phyloP scores from a whole-genome alignment of 2,329 filamentous ascomycete species.

The Pyrenophora seminiperda region DNA sequence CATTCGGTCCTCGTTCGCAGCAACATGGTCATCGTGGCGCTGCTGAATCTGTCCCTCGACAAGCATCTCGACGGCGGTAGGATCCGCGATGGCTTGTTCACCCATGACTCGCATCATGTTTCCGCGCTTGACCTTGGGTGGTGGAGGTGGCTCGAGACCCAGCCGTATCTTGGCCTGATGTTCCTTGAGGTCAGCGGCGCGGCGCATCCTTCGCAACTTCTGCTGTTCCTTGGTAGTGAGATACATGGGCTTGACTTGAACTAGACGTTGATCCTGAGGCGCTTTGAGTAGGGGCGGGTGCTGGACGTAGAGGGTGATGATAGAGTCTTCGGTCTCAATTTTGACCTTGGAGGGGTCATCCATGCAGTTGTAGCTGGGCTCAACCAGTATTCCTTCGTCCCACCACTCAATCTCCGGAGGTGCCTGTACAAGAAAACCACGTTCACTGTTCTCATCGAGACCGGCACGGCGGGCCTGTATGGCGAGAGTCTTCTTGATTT shows the following conservation, averaged over 20 bases:
- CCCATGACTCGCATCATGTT: constrained; percentile 98
- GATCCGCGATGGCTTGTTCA: constrained; percentile 91
- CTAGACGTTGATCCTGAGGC: constrained; percentile 82
- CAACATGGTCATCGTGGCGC: constrained; percentile 76
- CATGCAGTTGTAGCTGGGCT: constrained; percentile 73
- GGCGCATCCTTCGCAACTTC: constrained; percentile 84
- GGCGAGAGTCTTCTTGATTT: constrained; percentile 92
- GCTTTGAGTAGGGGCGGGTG: constrained; percentile 90
- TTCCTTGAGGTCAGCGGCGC: constrained; percentile 93
- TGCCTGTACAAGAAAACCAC: constrained; percentile 80
- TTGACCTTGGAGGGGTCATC: constrained; percentile 70
- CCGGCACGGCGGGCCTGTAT: constrained; percentile 86
- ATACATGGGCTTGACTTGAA: constrained; percentile 85
- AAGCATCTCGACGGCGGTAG: constrained; percentile 92
- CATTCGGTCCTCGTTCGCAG: constrained; percentile 81
- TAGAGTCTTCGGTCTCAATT: constrained; percentile 76
- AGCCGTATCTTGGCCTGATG: constrained; percentile 94
- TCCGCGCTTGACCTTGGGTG: constrained; percentile 94
- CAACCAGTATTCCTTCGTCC: constrained; percentile 85
- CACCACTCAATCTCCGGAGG: constrained; percentile 96
- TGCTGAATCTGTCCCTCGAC: constrained; percentile 93
- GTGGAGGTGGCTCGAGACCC: constrained; percentile 84
- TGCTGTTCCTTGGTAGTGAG: constrained; percentile 89
- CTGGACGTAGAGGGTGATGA: constrained; percentile 89
- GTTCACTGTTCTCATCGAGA: constrained; percentile 92